A percentile compares a stretch with the other conserved stretches of the same genome.
These are phyloP conservation scores for Eucalyptus marginata DNA, from an alignment of 345 rosid species.

Conservation along the genomic window DNA sequence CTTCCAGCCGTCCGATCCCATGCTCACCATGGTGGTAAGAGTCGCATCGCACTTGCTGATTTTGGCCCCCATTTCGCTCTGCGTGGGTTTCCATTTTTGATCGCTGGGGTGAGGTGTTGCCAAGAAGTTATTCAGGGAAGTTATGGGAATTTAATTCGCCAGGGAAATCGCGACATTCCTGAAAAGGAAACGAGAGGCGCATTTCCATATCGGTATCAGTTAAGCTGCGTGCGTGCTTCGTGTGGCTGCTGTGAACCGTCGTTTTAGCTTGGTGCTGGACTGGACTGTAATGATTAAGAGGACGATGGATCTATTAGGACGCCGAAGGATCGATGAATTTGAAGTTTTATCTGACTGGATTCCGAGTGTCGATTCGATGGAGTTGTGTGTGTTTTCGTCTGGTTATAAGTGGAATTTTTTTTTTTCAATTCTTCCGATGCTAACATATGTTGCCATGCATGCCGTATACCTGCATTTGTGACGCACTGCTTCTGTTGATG, in stretches of 20 bases:
- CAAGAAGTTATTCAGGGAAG: neutral
- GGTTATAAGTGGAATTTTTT: neutral
- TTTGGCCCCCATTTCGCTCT: neutral
- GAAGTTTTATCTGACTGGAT: neutral
- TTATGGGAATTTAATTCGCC: neutral
- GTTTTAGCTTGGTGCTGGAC: neutral
- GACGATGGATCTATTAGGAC: neutral
- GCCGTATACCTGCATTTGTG: neutral
- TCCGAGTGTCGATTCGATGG: neutral
- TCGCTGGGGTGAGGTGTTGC: neutral
- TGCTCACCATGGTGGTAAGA: slow-evolving; percentile 79
- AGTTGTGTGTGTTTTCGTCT: neutral
- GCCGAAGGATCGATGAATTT: neutral
- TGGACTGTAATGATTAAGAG: neutral
- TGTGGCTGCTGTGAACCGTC: neutral
- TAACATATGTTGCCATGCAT: neutral
- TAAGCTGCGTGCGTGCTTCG: neutral
- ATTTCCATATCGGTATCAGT: neutral
- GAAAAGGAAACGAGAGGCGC: neutral
- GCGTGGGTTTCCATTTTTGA: neutral
- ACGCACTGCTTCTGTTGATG: neutral
- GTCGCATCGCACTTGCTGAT: neutral
- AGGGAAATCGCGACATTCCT: neutral
- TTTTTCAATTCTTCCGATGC: neutral
- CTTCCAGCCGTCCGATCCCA: slow-evolving; percentile 92